A percentile compares a stretch with the other conserved stretches of the same genome.
These are phyloP conservation scores for Purpureocillium lavendulum DNA, from an alignment of 2,329 filamentous ascomycete species.

Conservation along the genomic window DNA sequence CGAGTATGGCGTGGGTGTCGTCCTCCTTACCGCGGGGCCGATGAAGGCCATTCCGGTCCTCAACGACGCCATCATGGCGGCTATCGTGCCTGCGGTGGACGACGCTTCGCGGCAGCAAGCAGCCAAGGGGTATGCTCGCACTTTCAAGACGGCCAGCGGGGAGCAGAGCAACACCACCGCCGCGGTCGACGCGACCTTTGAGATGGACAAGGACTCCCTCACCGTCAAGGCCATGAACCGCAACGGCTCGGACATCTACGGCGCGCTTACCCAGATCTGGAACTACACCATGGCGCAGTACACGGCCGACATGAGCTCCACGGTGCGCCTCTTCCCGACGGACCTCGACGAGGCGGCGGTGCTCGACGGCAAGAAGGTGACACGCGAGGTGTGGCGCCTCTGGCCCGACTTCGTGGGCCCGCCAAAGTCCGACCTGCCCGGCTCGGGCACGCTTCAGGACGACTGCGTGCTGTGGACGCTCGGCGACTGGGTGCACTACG, in stretches of 20 bases:
- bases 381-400: constrained; percentile 17
- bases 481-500: constrained; percentile 26
- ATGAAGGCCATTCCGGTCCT: constrained; percentile 17
- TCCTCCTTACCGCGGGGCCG: constrained; percentile 22
- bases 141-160: background rate
- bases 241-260: constrained; percentile 13
- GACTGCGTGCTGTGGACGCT: constrained; percentile 22
- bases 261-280: constrained; percentile 14
- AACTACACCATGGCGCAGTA: constrained; percentile 13
- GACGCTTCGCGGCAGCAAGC: constrained; percentile 17
- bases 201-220: constrained; percentile 16
- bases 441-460: constrained; percentile 9
- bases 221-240: constrained; percentile 12
- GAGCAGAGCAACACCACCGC: background rate
- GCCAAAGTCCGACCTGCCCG: constrained; percentile 18
- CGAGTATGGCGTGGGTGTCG: constrained; percentile 22
- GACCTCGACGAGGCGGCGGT: constrained; percentile 7
- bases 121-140: constrained; percentile 9
- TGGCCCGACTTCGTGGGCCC: constrained; percentile 14
- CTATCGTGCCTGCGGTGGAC: constrained; percentile 19
- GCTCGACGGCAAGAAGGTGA: constrained; percentile 7
- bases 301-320: constrained; percentile 8
- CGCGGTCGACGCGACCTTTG: constrained; percentile 9
- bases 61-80: constrained; percentile 17
- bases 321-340: constrained; percentile 17